phyloP scores from a whole-genome alignment of 129 eudicot genomes.

The Dittrichia graveolens region DNA sequence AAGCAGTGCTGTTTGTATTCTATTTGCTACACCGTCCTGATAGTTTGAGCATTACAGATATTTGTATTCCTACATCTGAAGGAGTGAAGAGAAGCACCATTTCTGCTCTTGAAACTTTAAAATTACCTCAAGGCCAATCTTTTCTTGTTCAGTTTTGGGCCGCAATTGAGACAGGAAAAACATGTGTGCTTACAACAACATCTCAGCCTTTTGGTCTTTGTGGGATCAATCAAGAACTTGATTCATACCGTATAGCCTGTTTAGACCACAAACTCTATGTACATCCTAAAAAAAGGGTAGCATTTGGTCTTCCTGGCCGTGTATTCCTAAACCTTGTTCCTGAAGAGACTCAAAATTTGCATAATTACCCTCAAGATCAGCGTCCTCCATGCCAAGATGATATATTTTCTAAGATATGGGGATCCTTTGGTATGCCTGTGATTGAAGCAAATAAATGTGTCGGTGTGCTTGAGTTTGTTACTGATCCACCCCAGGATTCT shows the following conservation, averaged over 20 bases:
- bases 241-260: neutral
- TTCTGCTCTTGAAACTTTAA: neutral
- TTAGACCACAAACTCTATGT: neutral
- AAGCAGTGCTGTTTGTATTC: neutral
- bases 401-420: conserved; percentile 10
- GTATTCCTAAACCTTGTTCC: neutral
- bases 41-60: neutral
- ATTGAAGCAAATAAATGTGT: neutral
- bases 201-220: neutral
- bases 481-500: neutral
- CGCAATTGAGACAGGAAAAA: neutral
- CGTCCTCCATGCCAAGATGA: conserved; percentile 9
- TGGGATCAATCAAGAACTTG: neutral
- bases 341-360: conserved; percentile 3
- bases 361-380: neutral
- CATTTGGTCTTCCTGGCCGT: conserved; percentile 10
- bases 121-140: neutral
- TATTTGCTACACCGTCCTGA: neutral
- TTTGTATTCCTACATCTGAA: neutral
- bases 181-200: neutral
- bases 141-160: conserved; percentile 9
- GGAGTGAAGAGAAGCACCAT: neutral
- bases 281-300: neutral
- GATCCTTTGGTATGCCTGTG: neutral
- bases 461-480: conserved; percentile 10